Conservation (phyloP, 305 asterid genomes). For the Fraxinus dipetala region DNA sequence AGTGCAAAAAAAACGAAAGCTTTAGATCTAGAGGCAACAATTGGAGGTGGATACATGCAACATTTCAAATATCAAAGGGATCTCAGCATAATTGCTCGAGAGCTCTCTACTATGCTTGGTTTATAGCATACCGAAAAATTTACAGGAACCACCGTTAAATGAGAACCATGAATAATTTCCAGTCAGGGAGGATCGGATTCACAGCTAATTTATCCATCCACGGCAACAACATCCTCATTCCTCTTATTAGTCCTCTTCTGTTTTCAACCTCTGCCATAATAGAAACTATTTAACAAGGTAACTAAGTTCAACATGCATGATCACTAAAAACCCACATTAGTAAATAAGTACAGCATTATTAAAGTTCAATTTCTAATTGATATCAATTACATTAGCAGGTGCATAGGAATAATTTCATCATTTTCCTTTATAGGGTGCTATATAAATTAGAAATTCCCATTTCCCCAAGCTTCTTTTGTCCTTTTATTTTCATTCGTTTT, state of each 20-base stretch:
- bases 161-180: background rate
- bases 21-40: background rate
- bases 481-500: background rate
- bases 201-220: conserved; percentile 26
- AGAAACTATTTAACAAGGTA: background rate
- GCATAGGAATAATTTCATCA: background rate
- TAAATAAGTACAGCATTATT: background rate
- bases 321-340: background rate
- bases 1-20: background rate
- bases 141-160: conserved; percentile 11
- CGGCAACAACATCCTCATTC: conserved; percentile 29
- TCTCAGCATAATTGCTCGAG: background rate
- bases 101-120: background rate
- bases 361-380: background rate
- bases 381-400: background rate
- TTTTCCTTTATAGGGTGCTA: background rate
- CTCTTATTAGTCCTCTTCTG: conserved; percentile 9
- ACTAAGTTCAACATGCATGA: background rate
- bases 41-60: background rate
- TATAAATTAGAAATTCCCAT: background rate
- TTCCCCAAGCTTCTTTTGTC: background rate
- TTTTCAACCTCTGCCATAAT: conserved; percentile 34
- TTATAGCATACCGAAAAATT: background rate
- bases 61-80: background rate
- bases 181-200: conserved; percentile 12